A percentile compares a stretch with the other conserved stretches of the same genome.
These are phyloP conservation scores for Alternaria solani DNA, from an alignment of 2,329 filamentous ascomycete species.

Conservation along the genomic window DNA sequence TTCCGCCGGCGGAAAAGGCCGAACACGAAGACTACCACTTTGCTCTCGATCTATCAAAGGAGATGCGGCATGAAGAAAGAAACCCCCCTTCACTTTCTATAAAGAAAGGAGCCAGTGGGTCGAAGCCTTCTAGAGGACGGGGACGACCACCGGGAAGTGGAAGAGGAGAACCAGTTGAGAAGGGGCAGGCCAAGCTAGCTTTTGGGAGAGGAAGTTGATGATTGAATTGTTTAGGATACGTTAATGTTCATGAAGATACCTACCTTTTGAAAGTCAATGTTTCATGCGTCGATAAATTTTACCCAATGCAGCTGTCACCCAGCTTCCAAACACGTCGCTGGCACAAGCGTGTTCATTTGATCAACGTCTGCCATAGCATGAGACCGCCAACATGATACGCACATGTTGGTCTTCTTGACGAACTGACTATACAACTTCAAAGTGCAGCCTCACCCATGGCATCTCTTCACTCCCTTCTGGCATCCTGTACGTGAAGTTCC, in stretches of 20 bases:
- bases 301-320: background rate
- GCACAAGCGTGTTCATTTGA: background rate
- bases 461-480: constrained; percentile 32
- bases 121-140: constrained; percentile 41
- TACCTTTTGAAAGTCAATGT: background rate
- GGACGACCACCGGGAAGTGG: constrained; percentile 48
- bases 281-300: background rate
- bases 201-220: constrained; percentile 46
- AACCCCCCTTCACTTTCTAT: constrained; percentile 14
- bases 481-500: constrained; percentile 55
- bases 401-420: background rate
- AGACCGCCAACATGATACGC: background rate
- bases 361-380: background rate
- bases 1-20: constrained; percentile 67
- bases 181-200: constrained; percentile 56
- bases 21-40: constrained; percentile 96
- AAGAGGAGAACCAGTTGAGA: constrained; percentile 43
- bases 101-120: constrained; percentile 15
- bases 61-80: constrained; percentile 52
- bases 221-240: background rate
- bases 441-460: constrained; percentile 35
- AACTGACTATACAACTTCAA: constrained; percentile 21
- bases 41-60: constrained; percentile 81
- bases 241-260: background rate
- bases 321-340: background rate